Conservation (phyloP, 2,329 filamentous ascomycete species). For the Diaporthe humulicola region DNA sequence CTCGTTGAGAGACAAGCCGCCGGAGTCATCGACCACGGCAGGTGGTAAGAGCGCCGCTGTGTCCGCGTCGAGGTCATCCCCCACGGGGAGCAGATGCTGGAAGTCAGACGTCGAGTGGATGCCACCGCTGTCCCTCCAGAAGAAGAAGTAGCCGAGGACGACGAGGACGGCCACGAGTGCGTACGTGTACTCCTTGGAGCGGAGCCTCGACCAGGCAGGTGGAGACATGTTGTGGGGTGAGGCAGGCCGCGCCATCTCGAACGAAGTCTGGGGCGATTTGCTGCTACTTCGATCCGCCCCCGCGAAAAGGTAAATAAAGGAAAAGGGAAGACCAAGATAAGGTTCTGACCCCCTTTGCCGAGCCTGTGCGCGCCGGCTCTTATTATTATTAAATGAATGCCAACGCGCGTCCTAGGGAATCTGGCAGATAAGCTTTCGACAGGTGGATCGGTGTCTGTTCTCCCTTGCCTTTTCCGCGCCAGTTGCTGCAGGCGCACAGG, state of each 20-base stretch:
- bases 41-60: neutral
- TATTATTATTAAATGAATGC: conserved; percentile 1
- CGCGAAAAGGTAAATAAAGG: neutral
- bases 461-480: conserved; percentile 8
- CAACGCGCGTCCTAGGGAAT: conserved; percentile 12
- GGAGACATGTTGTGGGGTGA: conserved; percentile 28
- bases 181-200: conserved; percentile 36
- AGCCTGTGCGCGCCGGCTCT: neutral
- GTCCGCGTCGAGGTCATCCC: neutral
- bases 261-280: neutral
- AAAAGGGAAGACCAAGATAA: neutral
- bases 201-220: conserved; percentile 26
- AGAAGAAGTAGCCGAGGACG: conserved; percentile 26
- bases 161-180: conserved; percentile 24
- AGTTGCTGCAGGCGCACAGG: neutral
- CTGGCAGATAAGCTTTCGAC: conserved; percentile 4
- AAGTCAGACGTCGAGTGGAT: conserved; percentile 17
- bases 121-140: neutral
- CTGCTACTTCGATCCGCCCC: conserved; percentile 4
- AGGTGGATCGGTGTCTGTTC: neutral
- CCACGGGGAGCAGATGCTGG: neutral
- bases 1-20: neutral
- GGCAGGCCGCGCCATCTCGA: conserved; percentile 31
- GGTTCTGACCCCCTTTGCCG: conserved; percentile 11
- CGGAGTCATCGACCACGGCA: neutral